Evolutionary conservation across 768 basidiomycete species (phyloP), one percentile per base, ranked within the genome.

Genomic region (Mycena polygramma): DNA sequence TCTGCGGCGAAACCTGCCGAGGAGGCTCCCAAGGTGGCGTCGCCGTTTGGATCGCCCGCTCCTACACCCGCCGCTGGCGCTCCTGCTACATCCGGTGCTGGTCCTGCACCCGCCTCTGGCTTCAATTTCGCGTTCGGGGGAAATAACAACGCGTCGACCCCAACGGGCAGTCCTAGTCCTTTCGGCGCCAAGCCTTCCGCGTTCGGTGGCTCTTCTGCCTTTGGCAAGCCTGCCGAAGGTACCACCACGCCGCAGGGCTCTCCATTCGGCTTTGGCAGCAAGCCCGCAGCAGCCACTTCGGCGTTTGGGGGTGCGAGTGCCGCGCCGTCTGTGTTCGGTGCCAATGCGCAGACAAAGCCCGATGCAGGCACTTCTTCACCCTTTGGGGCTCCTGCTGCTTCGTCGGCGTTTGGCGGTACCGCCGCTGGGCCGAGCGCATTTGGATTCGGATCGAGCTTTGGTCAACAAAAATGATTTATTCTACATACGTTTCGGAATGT

Each of bases 341-440:
- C 36, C 4, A 19, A 19, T 54, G 30, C n/a, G 41, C 45, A 30
- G 19, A n/a, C 37, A 7, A 57, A 57, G 22, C n/a, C 55, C n/a
- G 46, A 48, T n/a, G 46, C 35, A 4, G 15, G 46, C 13, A 48
- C 59, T 19, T 20, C 59, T 30, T 30, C 81, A 20, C 79, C 83
- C 26, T 75, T 78, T 63, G 54, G 76, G 26, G 67, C 79, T 20
- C 49, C 74, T 41, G 52, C 75, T 57, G 48, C 57, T 48, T 52
- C 51, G 6, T 66, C 71, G 24, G 26, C 48, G 26, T 68, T 72
- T 43, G 71, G 71, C n/a, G 61, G 46, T 36, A 11, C 43, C 20
- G 43, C 72, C 41, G n/a, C 64, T 15, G 70, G 75, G 7, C 70
- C 79, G 2, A 78, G 75, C 68, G 72, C 79, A 13, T 80, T 83